Evolutionary conservation across 768 basidiomycete genomes (phyloP).

Genomic region (Rhizopogon roseolus): DNA sequence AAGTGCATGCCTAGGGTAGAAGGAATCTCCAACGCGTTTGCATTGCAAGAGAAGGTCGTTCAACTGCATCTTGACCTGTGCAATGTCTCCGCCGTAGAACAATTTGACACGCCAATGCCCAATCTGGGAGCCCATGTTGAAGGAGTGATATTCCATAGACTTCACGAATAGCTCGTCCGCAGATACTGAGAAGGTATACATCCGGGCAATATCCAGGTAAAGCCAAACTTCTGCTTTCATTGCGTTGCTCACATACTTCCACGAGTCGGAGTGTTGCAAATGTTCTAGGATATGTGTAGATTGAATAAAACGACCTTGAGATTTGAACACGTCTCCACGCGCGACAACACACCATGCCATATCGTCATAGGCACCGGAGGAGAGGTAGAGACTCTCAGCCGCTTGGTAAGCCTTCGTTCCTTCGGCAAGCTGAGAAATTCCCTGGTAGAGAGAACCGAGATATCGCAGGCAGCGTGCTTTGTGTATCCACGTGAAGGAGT

Average conservation of each 20-base stretch:
- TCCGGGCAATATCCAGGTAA: background rate
- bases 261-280: background rate
- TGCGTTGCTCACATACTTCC: background rate
- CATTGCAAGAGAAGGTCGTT: too few relatives aligned
- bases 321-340: background rate
- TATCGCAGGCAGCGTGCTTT: background rate
- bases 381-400: background rate
- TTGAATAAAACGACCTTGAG: too few relatives aligned
- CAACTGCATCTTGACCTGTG: background rate
- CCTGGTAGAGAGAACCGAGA: background rate
- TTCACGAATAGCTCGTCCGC: background rate
- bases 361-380: background rate
- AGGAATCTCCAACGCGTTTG: too few relatives aligned
- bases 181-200: background rate
- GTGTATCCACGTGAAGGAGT: too few relatives aligned
- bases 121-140: too few relatives aligned
- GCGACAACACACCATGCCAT: background rate
- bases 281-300: background rate
- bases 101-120: too few relatives aligned
- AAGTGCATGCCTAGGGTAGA: too few relatives aligned
- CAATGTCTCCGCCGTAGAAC: background rate
- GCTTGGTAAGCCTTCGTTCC: background rate
- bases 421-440: background rate
- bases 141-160: background rate
- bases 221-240: background rate